Percentiles rank a stretch among this genome's conserved stretches.
Evolutionary conservation across 148 eudicot genomes (phyloP).

Genomic region (Spergularia bocconei): DNA sequence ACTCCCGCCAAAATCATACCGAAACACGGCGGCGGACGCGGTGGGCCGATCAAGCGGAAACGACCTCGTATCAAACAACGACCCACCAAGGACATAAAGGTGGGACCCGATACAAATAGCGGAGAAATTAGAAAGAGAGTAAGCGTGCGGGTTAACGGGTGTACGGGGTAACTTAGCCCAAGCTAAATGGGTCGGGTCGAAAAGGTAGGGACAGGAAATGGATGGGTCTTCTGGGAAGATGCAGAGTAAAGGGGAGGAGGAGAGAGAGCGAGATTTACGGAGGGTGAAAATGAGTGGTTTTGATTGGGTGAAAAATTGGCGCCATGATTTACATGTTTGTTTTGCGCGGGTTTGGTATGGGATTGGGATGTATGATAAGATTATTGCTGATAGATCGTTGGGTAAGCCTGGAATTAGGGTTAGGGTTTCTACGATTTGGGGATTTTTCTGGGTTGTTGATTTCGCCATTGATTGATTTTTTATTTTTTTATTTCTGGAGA

Average conservation of each 20-base stretch:
- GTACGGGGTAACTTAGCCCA: conserved; percentile 74
- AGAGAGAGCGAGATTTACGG: conserved; percentile 28
- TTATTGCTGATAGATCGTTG: conserved; percentile 55
- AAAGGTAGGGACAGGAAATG: conserved; percentile 55
- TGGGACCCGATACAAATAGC: conserved; percentile 44
- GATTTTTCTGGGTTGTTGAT: background rate
- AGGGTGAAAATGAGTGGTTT: conserved; percentile 46
- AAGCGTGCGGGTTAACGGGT: conserved; percentile 83
- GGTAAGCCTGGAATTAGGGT: conserved; percentile 85
- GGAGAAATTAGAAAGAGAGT: conserved; percentile 67
- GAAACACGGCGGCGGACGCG: conserved; percentile 41
- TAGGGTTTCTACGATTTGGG: conserved; percentile 36
- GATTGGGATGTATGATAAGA: conserved; percentile 58
- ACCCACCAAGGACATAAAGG: conserved; percentile 74
- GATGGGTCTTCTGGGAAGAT: conserved; percentile 82
- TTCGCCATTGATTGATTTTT: conserved; percentile 20
- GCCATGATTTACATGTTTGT: conserved; percentile 74
- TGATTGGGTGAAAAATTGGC: conserved; percentile 46
- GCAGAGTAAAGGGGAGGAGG: conserved; percentile 37
- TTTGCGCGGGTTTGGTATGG: conserved; percentile 55
- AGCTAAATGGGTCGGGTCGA: conserved; percentile 54
- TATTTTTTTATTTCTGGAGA: background rate
- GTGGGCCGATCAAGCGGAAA: conserved; percentile 76
- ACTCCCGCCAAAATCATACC: conserved; percentile 42
- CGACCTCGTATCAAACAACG: conserved; percentile 76